These are phyloP conservation scores for Fusarium goolgardi DNA, from an alignment of 2,329 filamentous ascomycete species.

Conservation along the genomic window DNA sequence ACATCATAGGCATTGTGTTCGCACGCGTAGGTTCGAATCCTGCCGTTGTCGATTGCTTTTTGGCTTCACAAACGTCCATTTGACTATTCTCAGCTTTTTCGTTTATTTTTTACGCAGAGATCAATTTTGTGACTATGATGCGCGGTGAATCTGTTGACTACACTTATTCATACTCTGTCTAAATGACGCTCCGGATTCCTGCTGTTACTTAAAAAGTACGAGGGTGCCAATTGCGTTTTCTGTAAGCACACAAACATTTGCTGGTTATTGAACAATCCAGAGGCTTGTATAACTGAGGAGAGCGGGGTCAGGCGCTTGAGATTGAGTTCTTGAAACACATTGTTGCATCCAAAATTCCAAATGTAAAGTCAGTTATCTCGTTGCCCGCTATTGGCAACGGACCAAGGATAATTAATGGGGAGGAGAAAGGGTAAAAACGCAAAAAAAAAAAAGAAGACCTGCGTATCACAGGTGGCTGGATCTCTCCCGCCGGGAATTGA, in stretches of 20 bases:
- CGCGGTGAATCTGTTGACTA: background rate
- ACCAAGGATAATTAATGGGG: too few species aligned
- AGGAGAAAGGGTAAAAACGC: background rate
- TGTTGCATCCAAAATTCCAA: too few species aligned
- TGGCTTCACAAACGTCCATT: too few species aligned
- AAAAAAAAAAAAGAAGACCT: background rate
- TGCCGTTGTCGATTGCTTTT: constrained; percentile 16
- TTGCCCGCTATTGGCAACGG: too few species aligned
- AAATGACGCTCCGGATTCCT: background rate
- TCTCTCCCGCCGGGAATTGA: background rate
- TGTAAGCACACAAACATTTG: too few species aligned
- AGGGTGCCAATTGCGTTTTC: background rate
- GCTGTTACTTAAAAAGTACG: background rate
- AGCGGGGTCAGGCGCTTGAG: background rate
- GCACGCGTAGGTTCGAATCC: constrained; percentile 24
- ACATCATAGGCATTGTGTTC: constrained; percentile 28
- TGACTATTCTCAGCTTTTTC: too few species aligned
- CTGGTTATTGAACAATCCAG: too few species aligned
- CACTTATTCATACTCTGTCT: background rate
- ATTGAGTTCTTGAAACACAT: background rate
- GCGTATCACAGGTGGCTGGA: background rate
- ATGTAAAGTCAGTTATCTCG: too few species aligned
- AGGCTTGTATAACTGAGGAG: background rate
- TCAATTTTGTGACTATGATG: background rate
- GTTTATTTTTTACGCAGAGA: background rate